phyloP scores from a whole-genome alignment of 345 rosid genomes.

The Sonneratia caseolaris region DNA sequence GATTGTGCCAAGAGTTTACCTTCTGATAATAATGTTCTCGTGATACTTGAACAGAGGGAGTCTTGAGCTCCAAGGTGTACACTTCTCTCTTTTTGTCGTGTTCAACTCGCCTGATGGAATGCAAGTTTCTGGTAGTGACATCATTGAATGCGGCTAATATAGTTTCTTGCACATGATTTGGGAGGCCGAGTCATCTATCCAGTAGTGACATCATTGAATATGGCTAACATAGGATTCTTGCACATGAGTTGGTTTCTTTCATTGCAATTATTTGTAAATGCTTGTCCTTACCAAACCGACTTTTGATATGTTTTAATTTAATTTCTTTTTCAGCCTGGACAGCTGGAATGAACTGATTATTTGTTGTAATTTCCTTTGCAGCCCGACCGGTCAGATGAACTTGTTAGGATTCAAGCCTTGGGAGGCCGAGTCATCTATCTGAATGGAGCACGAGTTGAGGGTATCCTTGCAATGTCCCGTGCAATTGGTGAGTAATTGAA shows the following conservation, averaged over 20 bases:
- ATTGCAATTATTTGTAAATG: neutral
- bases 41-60: neutral
- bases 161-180: neutral
- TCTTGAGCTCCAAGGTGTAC: neutral
- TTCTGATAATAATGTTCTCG: neutral
- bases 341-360: no score
- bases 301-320: neutral
- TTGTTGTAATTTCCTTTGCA: constrained; percentile 17
- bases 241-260: neutral
- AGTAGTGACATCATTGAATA: neutral
- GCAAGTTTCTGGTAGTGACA: neutral
- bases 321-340: neutral
- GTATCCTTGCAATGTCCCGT: constrained; percentile 82
- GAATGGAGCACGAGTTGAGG: constrained; percentile 72
- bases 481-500: constrained; percentile 52
- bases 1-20: neutral
- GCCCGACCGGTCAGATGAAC: constrained; percentile 80
- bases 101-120: neutral
- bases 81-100: neutral
- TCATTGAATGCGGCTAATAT: neutral
- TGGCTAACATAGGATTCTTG: neutral
- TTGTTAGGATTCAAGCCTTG: constrained; percentile 55
- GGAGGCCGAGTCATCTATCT: constrained; percentile 54
- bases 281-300: neutral
- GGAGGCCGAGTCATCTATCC: no score